Base-by-base conservation (phyloP, 139 green algal species). In the Closterium sp. region DNA sequence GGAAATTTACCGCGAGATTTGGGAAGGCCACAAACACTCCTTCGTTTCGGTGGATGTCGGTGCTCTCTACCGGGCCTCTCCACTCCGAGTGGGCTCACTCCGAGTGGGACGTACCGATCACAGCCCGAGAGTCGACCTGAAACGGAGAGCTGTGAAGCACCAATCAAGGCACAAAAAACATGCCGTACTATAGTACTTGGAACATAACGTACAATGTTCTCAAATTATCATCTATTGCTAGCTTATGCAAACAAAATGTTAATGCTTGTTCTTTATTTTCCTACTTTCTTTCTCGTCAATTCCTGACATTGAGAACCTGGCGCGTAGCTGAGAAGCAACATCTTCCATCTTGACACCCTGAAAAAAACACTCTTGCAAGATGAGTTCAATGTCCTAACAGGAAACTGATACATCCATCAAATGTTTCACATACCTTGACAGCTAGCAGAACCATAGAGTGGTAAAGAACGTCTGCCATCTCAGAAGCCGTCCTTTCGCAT, bases 381-480 rank as follows among this genome's bases (percentile, higher is more conserved):
- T 79, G 62, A 79, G 62, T 0, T 7, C 27, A 13, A 79, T 27
- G 17, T 4, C 2, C 2, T 27, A 13, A 79, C 2, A 27, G 0
- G 10, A 79, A 27, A 27, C 45, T 2, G 0, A 79, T 79, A 27
- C 0, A 27, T 22, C 10, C 62, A 4, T 79, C 17, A 79, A 79
- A 79, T 19, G 62, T 5, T 79, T 79, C 62, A 79, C 62, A 27
- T 32, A 87, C 90, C 90, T 92, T 89, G 89, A 94, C 5, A 10
- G 89, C 24, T 3, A 94, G 90, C 87, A 99, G 95, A 45, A 99
- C 98, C 95, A 99, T 97, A 42, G 97, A 95, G 93, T 99, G 98
- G 95, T 99, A 99, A 34, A 99, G 94, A 91, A 99, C 95, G 95
- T 99, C 98, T 5, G 98, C 98, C 92, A 97, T 96, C 93, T 99